phyloP scores from a whole-genome alignment of 345 rosid species.

The Lepidium aucheri region DNA sequence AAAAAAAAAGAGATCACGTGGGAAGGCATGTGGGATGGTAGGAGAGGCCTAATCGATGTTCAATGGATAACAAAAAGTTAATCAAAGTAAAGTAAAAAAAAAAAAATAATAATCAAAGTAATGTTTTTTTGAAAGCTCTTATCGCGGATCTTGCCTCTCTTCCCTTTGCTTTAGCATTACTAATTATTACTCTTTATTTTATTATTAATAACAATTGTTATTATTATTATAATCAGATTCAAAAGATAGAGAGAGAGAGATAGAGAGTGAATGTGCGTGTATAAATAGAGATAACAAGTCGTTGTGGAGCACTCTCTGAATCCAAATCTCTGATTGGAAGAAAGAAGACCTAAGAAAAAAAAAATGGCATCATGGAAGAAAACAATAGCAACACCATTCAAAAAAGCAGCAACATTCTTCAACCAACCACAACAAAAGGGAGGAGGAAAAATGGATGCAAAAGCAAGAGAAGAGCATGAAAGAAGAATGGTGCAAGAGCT shows the following conservation, averaged over 20 bases:
- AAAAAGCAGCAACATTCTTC: conserved; percentile 78
- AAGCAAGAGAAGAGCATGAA: conserved; percentile 53
- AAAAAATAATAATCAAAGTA: background rate
- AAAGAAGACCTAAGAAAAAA: too few species aligned
- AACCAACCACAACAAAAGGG: conserved; percentile 31
- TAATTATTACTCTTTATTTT: conserved; percentile 17
- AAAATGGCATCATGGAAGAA: conserved; percentile 81
- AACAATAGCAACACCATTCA: conserved; percentile 69
- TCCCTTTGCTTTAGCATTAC: conserved; percentile 11
- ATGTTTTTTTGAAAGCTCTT: conserved; percentile 40
- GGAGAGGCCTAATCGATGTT: conserved; percentile 29
- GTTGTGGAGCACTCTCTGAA: conserved; percentile 23
- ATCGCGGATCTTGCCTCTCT: conserved; percentile 71
- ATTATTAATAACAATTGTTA: too few species aligned
- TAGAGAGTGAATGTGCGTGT: background rate
- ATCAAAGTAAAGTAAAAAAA: background rate
- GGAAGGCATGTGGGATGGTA: conserved; percentile 28
- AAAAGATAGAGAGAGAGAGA: background rate
- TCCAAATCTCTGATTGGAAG: conserved; percentile 13
- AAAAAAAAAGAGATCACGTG: conserved; percentile 21
- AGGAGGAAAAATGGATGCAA: conserved; percentile 21
- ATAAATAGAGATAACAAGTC: conserved; percentile 26
- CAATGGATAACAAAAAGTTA: conserved; percentile 21
- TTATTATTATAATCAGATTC: background rate
- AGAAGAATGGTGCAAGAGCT: conserved; percentile 47